Evolutionary conservation across 2,329 filamentous ascomycete species (phyloP), one percentile per base, ranked within the genome.

Genomic region (Hymenoscyphus repandus): DNA sequence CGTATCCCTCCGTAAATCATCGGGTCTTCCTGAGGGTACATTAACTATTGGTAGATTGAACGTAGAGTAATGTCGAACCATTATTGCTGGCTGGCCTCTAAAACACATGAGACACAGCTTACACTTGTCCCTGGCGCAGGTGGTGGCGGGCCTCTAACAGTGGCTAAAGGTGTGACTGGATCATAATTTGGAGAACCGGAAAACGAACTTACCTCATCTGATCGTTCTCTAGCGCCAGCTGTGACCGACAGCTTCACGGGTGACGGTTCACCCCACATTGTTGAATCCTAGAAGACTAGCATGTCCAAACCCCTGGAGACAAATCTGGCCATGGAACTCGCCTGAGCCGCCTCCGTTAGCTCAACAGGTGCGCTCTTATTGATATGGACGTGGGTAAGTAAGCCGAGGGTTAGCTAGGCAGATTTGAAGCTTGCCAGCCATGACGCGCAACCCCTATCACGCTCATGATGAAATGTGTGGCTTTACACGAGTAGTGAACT

Each of bases 301-400:
- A 45, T 18, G 39, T 27, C 47, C 56, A 53, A 30, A 40, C 48
- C 50, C 50, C 53, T 56, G 56, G 56, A 56, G 55, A 56, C 47
- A 47, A 47, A 45, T 52, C 52, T 53, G 52, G 47, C 51, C 56
- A 56, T 47, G 51, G 51, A 50, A 37, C 40, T 38, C 34, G 45
- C 45, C 30, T 47, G 49, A 46, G 52, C 22, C 22, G 22, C 22
- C 22, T 27, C 22, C 22, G 4, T 27, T 27, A 4, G 22, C 7
- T 44, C 36, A 43, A 42, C 33, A 13, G 32, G 36, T 36, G 40
- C 10, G 15, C 10, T 13, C 34, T 37, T 37, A 17, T 13, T 17
- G 11, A 37, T 9, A 11, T 13, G 10, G 12, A 37, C 12, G 15
- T 13, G 10, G 12, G 15, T 3, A 37, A 37, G 34, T 9, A 37